Percentiles rank a stretch among this genome's conserved stretches.
Conservation (phyloP, 2,329 filamentous ascomycete species). For the Botrytis sinoallii region DNA sequence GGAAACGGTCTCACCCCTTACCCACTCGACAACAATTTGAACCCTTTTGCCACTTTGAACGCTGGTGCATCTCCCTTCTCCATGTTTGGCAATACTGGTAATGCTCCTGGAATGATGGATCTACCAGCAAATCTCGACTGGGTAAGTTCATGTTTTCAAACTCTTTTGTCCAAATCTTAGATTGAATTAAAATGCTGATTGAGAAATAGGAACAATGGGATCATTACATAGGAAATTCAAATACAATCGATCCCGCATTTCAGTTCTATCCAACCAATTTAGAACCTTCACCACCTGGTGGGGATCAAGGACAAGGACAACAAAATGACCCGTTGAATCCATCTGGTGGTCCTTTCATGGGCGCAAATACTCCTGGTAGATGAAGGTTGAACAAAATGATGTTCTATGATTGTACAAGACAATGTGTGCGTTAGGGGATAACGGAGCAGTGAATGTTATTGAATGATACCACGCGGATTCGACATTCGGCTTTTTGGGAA, state of each 20-base stretch:
- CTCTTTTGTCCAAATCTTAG: not conserved
- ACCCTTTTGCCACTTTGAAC: conserved; percentile 31
- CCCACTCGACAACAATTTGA: conserved; percentile 30
- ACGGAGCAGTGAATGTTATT: not conserved
- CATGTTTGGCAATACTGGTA: conserved; percentile 47
- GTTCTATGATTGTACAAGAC: not conserved
- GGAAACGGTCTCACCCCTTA: conserved; percentile 45
- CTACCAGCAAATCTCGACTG: conserved; percentile 58
- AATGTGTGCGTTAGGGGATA: not conserved
- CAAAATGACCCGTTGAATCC: conserved; percentile 21
- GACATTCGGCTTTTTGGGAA: not conserved
- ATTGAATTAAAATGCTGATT: not conserved
- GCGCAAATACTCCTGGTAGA: conserved; percentile 37
- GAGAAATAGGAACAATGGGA: conserved; percentile 61
- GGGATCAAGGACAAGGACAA: conserved; percentile 16
- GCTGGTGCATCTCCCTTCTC: conserved; percentile 45
- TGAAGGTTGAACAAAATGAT: conserved; percentile 20
- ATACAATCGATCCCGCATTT: conserved; percentile 33
- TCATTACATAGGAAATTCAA: conserved; percentile 61
- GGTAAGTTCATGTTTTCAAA: conserved; percentile 47
- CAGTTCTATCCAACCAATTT: conserved; percentile 34
- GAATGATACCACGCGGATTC: not conserved
- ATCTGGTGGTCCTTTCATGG: conserved; percentile 38
- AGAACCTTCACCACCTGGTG: conserved; percentile 27
- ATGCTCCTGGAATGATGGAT: conserved; percentile 49